Conservation (phyloP, 2,329 filamentous ascomycete species). For the Venturia carpophila region DNA sequence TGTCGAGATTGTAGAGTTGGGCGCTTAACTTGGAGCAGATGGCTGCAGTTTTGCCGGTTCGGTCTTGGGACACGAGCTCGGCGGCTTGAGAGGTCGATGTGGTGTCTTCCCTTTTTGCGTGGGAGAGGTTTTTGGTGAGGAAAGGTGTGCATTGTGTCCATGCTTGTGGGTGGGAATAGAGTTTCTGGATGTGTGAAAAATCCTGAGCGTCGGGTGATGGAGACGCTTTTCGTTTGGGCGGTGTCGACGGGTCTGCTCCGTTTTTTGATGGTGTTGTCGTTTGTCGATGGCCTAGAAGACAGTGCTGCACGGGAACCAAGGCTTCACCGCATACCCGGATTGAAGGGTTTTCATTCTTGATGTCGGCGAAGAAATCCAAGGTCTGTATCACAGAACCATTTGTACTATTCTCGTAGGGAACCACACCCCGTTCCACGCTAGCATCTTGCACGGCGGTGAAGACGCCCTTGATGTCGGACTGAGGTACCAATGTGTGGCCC, state of each 20-base stretch:
- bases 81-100: slow-evolving; percentile 81
- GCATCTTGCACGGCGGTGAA: slow-evolving; percentile 69
- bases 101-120: slow-evolving; percentile 72
- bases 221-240: neutral
- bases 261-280: slow-evolving; percentile 10
- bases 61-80: slow-evolving; percentile 58
- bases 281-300: slow-evolving; percentile 55
- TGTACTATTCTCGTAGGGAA: slow-evolving; percentile 93
- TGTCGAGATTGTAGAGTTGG: slow-evolving; percentile 55
- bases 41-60: slow-evolving; percentile 59
- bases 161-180: slow-evolving; percentile 93
- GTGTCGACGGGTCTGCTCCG: neutral
- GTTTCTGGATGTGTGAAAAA: slow-evolving; percentile 52
- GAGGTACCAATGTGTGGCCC: slow-evolving; percentile 29
- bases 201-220: neutral
- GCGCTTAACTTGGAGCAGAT: slow-evolving; percentile 72
- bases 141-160: slow-evolving; percentile 85
- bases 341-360: slow-evolving; percentile 53
- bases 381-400: slow-evolving; percentile 90
- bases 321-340: slow-evolving; percentile 71
- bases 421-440: slow-evolving; percentile 62
- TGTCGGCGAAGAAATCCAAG: slow-evolving; percentile 79
- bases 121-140: slow-evolving; percentile 55
- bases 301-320: slow-evolving; percentile 85
- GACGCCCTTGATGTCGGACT: slow-evolving; percentile 54